Conservation (phyloP, 2,329 filamentous ascomycete genomes). For the Monosporascus sp. region DNA sequence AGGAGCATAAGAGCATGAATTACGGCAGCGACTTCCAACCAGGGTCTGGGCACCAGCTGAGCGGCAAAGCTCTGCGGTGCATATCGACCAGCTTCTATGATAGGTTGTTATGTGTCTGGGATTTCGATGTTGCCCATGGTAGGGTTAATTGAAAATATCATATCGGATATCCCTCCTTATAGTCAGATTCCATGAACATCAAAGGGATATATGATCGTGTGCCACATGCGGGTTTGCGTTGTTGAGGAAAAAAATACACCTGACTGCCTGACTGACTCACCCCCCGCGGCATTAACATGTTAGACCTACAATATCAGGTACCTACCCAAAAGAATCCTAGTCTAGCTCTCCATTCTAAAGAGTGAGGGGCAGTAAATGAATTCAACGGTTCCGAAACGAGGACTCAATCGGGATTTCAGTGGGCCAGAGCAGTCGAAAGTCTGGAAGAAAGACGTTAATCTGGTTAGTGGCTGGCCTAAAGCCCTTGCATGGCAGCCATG, state of each 20-base stretch:
- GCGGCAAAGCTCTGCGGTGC: constrained; percentile 35
- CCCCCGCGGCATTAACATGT: neutral
- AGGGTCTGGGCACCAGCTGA: constrained; percentile 10
- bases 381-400: neutral
- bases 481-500: neutral
- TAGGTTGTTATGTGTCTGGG: constrained; percentile 64
- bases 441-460: neutral
- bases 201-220: too few species aligned
- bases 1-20: constrained; percentile 91
- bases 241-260: too few species aligned
- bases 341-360: too few species aligned
- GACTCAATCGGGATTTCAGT: neutral
- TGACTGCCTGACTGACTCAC: neutral
- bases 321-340: too few species aligned
- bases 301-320: too few species aligned
- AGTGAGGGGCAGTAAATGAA: neutral
- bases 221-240: too few species aligned
- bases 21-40: constrained; percentile 74
- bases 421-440: neutral
- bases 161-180: too few species aligned
- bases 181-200: too few species aligned
- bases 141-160: too few species aligned
- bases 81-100: constrained; percentile 77
- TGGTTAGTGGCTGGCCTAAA: neutral
- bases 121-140: constrained; percentile 11